Evolutionary conservation across 2,329 filamentous ascomycete species (phyloP).

Genomic region (Sclerotinia sclerotiorum): DNA sequence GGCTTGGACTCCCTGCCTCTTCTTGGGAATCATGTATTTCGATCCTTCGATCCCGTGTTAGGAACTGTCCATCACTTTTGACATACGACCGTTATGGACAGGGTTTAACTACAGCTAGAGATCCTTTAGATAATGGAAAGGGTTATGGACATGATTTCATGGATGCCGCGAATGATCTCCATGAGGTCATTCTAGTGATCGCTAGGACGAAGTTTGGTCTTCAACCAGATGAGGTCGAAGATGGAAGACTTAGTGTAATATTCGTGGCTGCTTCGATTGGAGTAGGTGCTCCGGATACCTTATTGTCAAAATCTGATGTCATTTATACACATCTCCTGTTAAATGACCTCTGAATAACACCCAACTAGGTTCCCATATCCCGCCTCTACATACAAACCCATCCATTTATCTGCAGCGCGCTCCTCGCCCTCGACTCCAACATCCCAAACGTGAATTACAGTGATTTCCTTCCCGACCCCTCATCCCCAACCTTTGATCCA

Average conservation of each 20-base stretch:
- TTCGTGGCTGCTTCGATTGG: constrained; percentile 41
- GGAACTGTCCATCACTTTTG: constrained; percentile 37
- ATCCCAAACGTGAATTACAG: constrained; percentile 40
- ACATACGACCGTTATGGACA: constrained; percentile 41
- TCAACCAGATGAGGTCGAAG: constrained; percentile 13
- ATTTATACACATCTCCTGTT: too few relatives aligned
- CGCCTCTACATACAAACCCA: constrained; percentile 39
- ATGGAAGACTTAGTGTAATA: constrained; percentile 31
- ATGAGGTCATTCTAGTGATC: constrained; percentile 36
- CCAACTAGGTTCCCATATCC: constrained; percentile 31
- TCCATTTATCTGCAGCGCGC: constrained; percentile 35
- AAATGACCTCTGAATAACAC: not conserved
- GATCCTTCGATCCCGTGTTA: constrained; percentile 28
- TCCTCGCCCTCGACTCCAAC: constrained; percentile 41
- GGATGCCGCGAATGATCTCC: constrained; percentile 37
- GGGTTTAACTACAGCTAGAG: constrained; percentile 33
- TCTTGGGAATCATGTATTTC: constrained; percentile 38
- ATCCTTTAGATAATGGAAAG: constrained; percentile 34
- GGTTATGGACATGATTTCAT: constrained; percentile 38
- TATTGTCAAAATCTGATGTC: not conserved
- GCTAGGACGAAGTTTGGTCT: constrained; percentile 26
- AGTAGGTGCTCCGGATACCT: constrained; percentile 21
- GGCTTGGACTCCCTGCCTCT: constrained; percentile 37
- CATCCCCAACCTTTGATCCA: constrained; percentile 35
- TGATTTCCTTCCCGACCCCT: constrained; percentile 37